Evolutionary conservation across 2,329 filamentous ascomycete genomes (phyloP).

Genomic region (Colletotrichum orbiculare): DNA sequence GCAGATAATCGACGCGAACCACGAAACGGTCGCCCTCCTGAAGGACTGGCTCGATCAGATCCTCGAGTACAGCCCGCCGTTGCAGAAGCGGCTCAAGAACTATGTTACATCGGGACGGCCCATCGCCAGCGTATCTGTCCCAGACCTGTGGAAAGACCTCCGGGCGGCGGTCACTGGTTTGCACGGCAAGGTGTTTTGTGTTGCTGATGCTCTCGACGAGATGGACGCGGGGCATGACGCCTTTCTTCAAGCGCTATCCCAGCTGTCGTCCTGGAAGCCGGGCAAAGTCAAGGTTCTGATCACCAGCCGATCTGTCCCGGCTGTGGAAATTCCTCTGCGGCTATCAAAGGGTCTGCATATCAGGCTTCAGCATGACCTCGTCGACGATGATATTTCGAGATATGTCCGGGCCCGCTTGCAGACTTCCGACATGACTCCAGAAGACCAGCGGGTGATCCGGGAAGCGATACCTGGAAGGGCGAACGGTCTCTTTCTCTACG

Average conservation of each 20-base stretch:
- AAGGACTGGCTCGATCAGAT: slow-evolving; percentile 50
- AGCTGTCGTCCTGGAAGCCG: slow-evolving; percentile 46
- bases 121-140: slow-evolving; percentile 36
- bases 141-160: slow-evolving; percentile 46
- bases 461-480: slow-evolving; percentile 48
- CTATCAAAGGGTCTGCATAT: slow-evolving; percentile 43
- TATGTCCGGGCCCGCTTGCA: slow-evolving; percentile 46
- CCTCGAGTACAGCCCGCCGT: slow-evolving; percentile 43
- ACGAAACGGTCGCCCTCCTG: slow-evolving; percentile 43
- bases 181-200: slow-evolving; percentile 46
- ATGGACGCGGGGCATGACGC: slow-evolving; percentile 52
- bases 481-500: slow-evolving; percentile 58
- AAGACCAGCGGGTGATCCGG: slow-evolving; percentile 39
- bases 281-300: slow-evolving; percentile 52
- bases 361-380: slow-evolving; percentile 48
- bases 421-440: slow-evolving; percentile 34
- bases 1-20: slow-evolving; percentile 51
- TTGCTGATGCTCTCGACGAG: slow-evolving; percentile 59
- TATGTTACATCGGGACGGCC: slow-evolving; percentile 18
- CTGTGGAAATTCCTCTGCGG: slow-evolving; percentile 46
- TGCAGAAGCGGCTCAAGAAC: slow-evolving; percentile 42
- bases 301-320: slow-evolving; percentile 53
- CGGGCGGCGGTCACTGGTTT: slow-evolving; percentile 39
- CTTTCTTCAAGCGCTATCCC: slow-evolving; percentile 48
- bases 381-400: slow-evolving; percentile 53